Base-by-base conservation (phyloP, 805 yeast species). In the Teunomyces gatunensis region DNA sequence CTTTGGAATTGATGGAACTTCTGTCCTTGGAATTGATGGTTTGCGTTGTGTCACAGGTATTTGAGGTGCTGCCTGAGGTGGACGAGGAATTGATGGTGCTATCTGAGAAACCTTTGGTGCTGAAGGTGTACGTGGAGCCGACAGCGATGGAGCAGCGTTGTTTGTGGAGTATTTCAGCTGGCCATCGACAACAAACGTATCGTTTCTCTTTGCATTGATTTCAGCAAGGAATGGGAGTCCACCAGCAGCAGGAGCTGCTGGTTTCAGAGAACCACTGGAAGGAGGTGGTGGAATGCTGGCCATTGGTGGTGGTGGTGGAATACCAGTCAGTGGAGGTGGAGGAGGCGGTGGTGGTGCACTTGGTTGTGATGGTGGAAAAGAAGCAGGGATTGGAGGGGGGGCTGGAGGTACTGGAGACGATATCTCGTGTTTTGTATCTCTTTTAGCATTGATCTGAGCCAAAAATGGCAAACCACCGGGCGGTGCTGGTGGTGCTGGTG, bases 141-240 rank as follows among this genome's bases (percentile, higher is more conserved):
- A n/a, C 17, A 9, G 35, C n/a, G 23, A 30, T 27, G 39, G 42
- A 10, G 17, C 17, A n/a, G 33, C 3, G 47, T 18, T 25, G 33
- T 25, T 7, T 39, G 59, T 43, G 6, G 58, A 47, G 25, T 42
- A 41, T 5, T 51, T 42, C 18, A 63, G 48, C 6, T 60, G 43
- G 2, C 63, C 75, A 28, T 69, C 76, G n/a, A 75, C 73, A 32
- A 73, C 78, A 55, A 67, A 67, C 21, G 71, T 54, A 13, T 77
- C 80, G 48, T 73, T 77, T 51, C 83, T 66, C 51, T 74, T 72
- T 29, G 68, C 72, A 54, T 76, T 77, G 45, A 79, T 78, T 49
- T 79, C 77, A 3, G 77, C 73, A 10, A 79, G 63, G 56, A 78
- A 77, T 4, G 83, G 82, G n/a, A 77, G 56, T 2, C 45, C 49